Conservation (phyloP, 1,139 yeast genomes). For the Protomyces gravidus region DNA sequence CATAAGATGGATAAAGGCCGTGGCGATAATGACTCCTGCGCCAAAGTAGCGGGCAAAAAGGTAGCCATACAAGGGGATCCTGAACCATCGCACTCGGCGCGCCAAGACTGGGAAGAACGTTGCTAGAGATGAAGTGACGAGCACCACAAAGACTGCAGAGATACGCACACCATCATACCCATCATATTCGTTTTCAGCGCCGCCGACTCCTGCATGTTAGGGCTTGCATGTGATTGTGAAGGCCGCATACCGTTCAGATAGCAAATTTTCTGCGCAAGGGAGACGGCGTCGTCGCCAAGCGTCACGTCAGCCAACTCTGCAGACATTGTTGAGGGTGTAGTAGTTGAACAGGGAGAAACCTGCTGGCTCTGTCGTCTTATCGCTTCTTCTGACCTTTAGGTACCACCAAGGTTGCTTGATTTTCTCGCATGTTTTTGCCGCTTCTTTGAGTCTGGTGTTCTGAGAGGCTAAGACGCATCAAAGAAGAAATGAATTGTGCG, state of each 20-base stretch:
- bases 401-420: too few relatives aligned
- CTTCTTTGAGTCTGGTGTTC: too few relatives aligned
- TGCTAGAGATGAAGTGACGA: conserved; percentile 52
- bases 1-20: conserved; percentile 70
- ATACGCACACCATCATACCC: conserved; percentile 62
- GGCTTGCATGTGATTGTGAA: neutral
- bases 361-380: too few relatives aligned
- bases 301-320: conserved; percentile 4
- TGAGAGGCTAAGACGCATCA: too few relatives aligned
- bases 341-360: too few relatives aligned
- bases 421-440: too few relatives aligned
- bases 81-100: conserved; percentile 28
- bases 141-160: conserved; percentile 65
- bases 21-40: conserved; percentile 77
- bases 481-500: too few relatives aligned
- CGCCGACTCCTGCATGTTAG: conserved; percentile 11
- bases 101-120: conserved; percentile 35
- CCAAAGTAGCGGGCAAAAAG: conserved; percentile 71
- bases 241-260: conserved; percentile 3
- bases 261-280: conserved; percentile 19
- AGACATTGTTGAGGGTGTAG: too few relatives aligned
- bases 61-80: conserved; percentile 54
- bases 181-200: conserved; percentile 44
- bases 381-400: too few relatives aligned
- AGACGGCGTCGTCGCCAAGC: conserved; percentile 7